These are phyloP conservation scores for Hanseniaspora nectarophila DNA, from an alignment of 805 yeast genomes.

Conservation along the genomic window DNA sequence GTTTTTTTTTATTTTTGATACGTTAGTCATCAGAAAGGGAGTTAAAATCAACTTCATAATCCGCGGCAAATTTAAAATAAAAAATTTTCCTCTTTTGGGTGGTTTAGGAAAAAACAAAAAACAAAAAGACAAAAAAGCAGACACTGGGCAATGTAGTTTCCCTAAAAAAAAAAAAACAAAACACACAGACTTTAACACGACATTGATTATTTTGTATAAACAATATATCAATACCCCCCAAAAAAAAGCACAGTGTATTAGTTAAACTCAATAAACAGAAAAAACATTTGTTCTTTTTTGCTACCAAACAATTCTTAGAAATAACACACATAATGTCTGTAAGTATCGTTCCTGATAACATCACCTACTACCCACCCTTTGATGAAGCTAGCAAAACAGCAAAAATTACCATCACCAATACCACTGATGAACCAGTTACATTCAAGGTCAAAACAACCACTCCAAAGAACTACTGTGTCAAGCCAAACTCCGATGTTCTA, in stretches of 20 bases:
- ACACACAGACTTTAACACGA: too few relatives aligned
- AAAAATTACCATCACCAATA: slow-evolving; percentile 40
- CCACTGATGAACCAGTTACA: slow-evolving; percentile 51
- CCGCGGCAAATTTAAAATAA: not conserved
- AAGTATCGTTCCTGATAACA: slow-evolving; percentile 59
- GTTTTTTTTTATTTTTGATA: too few relatives aligned
- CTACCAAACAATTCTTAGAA: not conserved
- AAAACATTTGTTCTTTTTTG: not conserved
- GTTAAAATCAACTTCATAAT: too few relatives aligned
- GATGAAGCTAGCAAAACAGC: slow-evolving; percentile 54
- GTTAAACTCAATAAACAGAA: too few relatives aligned
- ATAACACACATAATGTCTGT: too few relatives aligned
- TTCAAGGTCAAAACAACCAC: slow-evolving; percentile 98
- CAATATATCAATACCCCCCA: too few relatives aligned
- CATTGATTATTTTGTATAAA: too few relatives aligned
- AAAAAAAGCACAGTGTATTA: too few relatives aligned
- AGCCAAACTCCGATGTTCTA: slow-evolving; percentile 82
- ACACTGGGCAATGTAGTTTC: too few relatives aligned
- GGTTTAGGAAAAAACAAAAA: not conserved
- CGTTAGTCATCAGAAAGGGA: too few relatives aligned
- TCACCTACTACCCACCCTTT: slow-evolving; percentile 74
- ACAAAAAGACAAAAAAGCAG: not conserved
- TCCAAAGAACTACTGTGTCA: slow-evolving; percentile 87
- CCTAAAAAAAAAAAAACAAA: too few relatives aligned
- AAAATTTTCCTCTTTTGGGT: not conserved